Evolutionary conservation across 2,329 filamentous ascomycete genomes (phyloP), one percentile per base, ranked within the genome.

Genomic region (Cordyceps tenuipes): DNA sequence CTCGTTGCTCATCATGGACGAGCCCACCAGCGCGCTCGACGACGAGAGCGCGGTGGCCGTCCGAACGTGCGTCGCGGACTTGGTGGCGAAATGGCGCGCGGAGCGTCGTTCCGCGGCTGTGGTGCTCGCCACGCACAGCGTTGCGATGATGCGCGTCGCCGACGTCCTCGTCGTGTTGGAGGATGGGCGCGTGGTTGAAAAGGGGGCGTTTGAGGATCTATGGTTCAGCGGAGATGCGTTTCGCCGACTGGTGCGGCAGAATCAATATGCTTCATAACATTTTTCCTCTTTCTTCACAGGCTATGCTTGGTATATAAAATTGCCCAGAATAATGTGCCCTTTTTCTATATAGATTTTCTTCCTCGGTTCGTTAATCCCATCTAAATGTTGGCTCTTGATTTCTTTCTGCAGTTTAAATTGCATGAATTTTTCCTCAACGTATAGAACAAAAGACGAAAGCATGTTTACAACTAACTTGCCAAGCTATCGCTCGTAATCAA

Each of bases 111-210:
- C 75, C 0, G 81, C 90, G 71, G 88, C 88, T 0, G 83, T 96
- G 0, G 78, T 97, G 17, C 80, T 95, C 26, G 87, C 96, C 44
- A 96, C 91, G 53, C 93, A 97, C 73, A 83, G 81, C 60, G 79
- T 77, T 63, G 87, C 93, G 68, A 95, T 96, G 90, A 97, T 97
- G 89, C 79, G 81, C 61, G 82, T 90, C 61, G 89, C 88, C 0
- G 86, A 91, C 69, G 79, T 82, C 49, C 77, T 97, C 8, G 77
- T 93, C 0, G 83, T 97, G 63, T 66, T 95, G 31, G 82, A 89
- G n/a, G 82, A 85, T 0, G 79, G 82, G 3, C 76, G 82, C 2
- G 82, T 90, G 7, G 87, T 84, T 2, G 83, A 93, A 69, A 73
- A 80, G 59, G 92, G 92, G 0, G 67, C 71, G 0, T 96, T 87